A percentile compares a stretch with the other conserved stretches of the same genome.
These are phyloP conservation scores for Paecilomyces formosus DNA, from an alignment of 2,329 filamentous ascomycete species.

Conservation along the genomic window DNA sequence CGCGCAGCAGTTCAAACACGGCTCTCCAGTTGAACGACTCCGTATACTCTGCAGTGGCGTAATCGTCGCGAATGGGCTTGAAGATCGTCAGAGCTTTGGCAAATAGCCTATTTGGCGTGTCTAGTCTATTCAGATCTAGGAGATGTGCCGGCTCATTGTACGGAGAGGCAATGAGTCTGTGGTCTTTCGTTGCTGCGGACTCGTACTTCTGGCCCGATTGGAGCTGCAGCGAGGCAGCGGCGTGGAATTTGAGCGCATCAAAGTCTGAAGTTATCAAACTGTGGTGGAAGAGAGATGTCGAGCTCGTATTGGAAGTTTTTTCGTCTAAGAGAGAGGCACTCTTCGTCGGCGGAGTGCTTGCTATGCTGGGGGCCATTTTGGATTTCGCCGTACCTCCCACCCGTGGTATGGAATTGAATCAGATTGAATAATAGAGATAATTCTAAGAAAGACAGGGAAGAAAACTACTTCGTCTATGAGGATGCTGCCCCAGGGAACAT, in stretches of 20 bases:
- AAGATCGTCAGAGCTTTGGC: slow-evolving; percentile 63
- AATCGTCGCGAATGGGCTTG: slow-evolving; percentile 57
- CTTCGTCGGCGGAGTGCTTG: background rate
- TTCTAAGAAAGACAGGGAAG: background rate
- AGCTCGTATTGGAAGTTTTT: slow-evolving; percentile 3
- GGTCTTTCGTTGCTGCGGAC: slow-evolving; percentile 10
- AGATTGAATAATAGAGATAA: background rate
- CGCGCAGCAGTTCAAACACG: slow-evolving; percentile 48
- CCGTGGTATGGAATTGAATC: background rate
- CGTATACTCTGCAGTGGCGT: slow-evolving; percentile 67
- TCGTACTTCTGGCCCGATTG: slow-evolving; percentile 10
- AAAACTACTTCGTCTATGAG: background rate
- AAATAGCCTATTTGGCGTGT: slow-evolving; percentile 59
- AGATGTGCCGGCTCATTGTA: slow-evolving; percentile 66
- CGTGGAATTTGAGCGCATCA: slow-evolving; percentile 26
- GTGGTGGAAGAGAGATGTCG: slow-evolving; percentile 19
- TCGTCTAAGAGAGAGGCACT: background rate
- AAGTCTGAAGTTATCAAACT: slow-evolving; percentile 23
- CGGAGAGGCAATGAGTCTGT: slow-evolving; percentile 60
- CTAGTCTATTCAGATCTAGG: slow-evolving; percentile 62
- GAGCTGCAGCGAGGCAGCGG: slow-evolving; percentile 26
- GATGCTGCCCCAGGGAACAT: background rate
- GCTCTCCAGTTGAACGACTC: slow-evolving; percentile 74
- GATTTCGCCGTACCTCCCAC: background rate
- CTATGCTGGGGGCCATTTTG: slow-evolving; percentile 2